A percentile compares a stretch with the other conserved stretches of the same genome.
Conservation (phyloP, 805 yeast genomes). For the Myxozyma neglecta region DNA sequence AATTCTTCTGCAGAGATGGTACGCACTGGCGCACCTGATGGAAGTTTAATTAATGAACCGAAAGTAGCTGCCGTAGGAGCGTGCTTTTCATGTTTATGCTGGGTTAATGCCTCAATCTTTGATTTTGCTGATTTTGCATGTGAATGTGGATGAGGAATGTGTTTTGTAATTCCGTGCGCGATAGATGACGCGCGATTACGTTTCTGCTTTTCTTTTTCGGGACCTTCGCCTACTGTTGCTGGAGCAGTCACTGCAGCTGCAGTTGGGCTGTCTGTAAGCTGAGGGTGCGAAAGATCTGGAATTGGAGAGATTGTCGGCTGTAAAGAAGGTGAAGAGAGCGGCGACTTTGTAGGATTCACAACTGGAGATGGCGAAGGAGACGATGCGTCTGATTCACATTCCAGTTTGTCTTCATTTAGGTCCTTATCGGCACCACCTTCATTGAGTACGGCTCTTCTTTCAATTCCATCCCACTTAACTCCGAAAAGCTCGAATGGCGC, state of each 20-base stretch:
- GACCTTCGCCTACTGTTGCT: background rate
- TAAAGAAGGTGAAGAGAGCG: background rate
- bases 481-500: slow-evolving; percentile 29
- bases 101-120: background rate
- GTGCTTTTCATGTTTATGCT: background rate
- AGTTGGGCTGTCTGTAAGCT: no score
- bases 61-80: slow-evolving; percentile 13
- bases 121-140: background rate
- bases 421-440: background rate
- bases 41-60: slow-evolving; percentile 6
- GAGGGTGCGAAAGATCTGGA: no score
- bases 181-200: background rate
- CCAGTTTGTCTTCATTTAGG: background rate
- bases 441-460: background rate
- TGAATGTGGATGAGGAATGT: slow-evolving; percentile 4
- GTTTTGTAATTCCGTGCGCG: slow-evolving; percentile 7
- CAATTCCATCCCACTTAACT: slow-evolving; percentile 15
- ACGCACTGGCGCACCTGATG: slow-evolving; percentile 15
- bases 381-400: background rate
- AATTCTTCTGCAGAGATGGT: slow-evolving; percentile 16
- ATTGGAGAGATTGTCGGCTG: background rate
- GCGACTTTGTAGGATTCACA: background rate
- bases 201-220: background rate
- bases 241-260: background rate
- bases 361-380: background rate